These are phyloP conservation scores for Trichoderma simmonsii DNA, from an alignment of 2,329 filamentous ascomycete genomes.

Conservation along the genomic window DNA sequence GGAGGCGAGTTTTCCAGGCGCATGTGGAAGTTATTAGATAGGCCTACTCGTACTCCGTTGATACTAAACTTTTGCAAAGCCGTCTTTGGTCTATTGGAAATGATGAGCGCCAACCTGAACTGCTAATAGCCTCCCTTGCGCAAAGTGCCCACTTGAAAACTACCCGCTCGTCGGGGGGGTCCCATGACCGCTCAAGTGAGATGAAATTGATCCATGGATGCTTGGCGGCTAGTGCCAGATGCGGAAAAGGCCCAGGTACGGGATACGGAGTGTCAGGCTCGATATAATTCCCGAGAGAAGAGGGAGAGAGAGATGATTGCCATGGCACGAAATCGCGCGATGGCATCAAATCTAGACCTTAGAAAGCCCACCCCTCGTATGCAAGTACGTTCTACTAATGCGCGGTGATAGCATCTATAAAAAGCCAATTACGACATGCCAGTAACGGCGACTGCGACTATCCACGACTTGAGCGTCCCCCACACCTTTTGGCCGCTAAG, in stretches of 20 bases:
- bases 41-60: no score
- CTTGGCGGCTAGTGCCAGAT: background rate
- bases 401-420: background rate
- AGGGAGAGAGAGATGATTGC: background rate
- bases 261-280: background rate
- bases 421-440: background rate
- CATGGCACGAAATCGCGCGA: background rate
- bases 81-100: background rate
- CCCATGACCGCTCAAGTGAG: conserved; percentile 6
- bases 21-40: background rate
- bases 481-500: background rate
- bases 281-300: conserved; percentile 11
- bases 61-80: background rate
- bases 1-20: background rate
- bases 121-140: background rate
- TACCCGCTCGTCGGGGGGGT: conserved; percentile 8
- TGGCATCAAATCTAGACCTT: background rate
- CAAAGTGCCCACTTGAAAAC: background rate
- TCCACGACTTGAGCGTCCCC: background rate
- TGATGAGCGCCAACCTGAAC: background rate
- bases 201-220: background rate
- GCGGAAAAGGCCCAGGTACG: conserved; percentile 4
- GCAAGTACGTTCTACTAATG: background rate
- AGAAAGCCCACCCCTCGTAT: background rate
- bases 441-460: background rate